These are phyloP conservation scores for Coniosporium tulheliwenetii DNA, from an alignment of 2,329 filamentous ascomycete genomes.

Conservation along the genomic window DNA sequence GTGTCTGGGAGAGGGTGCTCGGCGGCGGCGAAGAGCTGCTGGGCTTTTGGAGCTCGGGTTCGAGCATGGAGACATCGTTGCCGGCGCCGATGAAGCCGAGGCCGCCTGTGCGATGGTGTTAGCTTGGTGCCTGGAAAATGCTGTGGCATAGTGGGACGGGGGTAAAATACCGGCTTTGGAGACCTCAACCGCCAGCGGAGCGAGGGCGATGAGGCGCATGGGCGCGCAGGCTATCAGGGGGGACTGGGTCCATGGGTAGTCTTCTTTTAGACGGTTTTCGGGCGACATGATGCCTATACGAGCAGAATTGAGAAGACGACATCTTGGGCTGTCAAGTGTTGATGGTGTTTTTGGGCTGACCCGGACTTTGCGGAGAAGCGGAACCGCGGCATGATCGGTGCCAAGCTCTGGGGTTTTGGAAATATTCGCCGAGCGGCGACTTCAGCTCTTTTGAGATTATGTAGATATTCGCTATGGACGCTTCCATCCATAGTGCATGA, in stretches of 20 bases:
- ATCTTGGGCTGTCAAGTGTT: too few relatives aligned
- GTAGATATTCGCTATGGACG: too few relatives aligned
- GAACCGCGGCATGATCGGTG: too few relatives aligned
- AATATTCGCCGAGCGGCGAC: too few relatives aligned
- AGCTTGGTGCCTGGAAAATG: neutral
- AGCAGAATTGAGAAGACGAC: too few relatives aligned
- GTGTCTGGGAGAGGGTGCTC: slow-evolving; percentile 8
- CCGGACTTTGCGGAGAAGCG: too few relatives aligned
- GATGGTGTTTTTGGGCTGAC: too few relatives aligned
- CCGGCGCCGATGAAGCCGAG: slow-evolving; percentile 30
- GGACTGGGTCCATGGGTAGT: slow-evolving; percentile 42
- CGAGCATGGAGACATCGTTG: slow-evolving; percentile 21
- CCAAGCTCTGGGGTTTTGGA: too few relatives aligned
- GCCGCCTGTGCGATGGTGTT: slow-evolving; percentile 16
- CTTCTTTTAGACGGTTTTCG: slow-evolving; percentile 9
- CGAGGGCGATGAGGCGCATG: slow-evolving; percentile 49
- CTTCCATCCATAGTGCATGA: too few relatives aligned
- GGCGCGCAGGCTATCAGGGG: slow-evolving; percentile 49
- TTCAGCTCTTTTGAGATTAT: too few relatives aligned
- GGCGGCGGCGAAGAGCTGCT: slow-evolving; percentile 7
- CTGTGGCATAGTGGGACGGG: neutral
- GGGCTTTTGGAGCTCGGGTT: slow-evolving; percentile 13
- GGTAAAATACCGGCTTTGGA: slow-evolving; percentile 30
- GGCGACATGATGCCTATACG: neutral
- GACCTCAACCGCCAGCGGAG: slow-evolving; percentile 42